phyloP scores from a whole-genome alignment of 1,284 basidiomycete species.

The Fistulinella staudtii region DNA sequence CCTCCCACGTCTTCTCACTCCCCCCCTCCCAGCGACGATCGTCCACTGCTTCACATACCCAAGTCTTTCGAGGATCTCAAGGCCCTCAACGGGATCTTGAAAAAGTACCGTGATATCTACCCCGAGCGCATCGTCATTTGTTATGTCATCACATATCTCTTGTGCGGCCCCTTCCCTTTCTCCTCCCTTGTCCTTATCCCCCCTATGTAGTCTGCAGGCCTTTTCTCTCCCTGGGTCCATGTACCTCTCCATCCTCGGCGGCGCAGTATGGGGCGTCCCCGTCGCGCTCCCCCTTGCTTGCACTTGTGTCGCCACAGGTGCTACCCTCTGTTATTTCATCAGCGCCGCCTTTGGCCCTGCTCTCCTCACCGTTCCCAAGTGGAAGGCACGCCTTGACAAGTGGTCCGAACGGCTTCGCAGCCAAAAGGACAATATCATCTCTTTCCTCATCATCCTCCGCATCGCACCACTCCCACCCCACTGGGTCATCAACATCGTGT shows the following conservation, averaged over 20 bases:
- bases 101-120: constrained; percentile 86
- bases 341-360: constrained; percentile 88
- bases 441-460: constrained; percentile 88
- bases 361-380: constrained; percentile 79
- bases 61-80: constrained; percentile 82
- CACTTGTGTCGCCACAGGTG: constrained; percentile 87
- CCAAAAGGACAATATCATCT: constrained; percentile 77
- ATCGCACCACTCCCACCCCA: constrained; percentile 96
- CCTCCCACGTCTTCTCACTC: constrained; percentile 6
- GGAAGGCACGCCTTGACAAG: constrained; percentile 74
- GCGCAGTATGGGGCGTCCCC: constrained; percentile 94
- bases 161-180: constrained; percentile 49
- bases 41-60: constrained; percentile 70
- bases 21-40: constrained; percentile 56
- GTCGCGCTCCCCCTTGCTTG: constrained; percentile 89
- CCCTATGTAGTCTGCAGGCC: constrained; percentile 83
- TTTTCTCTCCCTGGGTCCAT: constrained; percentile 97
- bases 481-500: constrained; percentile 92
- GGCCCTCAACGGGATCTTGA: constrained; percentile 75
- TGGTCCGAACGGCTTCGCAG: constrained; percentile 74
- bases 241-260: constrained; percentile 96
- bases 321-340: constrained; percentile 90
- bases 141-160: constrained; percentile 87
- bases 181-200: constrained; percentile 10
- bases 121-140: constrained; percentile 78